Base-by-base conservation (phyloP, 768 basidiomycete genomes). In the Xerocomus potaroensis region DNA sequence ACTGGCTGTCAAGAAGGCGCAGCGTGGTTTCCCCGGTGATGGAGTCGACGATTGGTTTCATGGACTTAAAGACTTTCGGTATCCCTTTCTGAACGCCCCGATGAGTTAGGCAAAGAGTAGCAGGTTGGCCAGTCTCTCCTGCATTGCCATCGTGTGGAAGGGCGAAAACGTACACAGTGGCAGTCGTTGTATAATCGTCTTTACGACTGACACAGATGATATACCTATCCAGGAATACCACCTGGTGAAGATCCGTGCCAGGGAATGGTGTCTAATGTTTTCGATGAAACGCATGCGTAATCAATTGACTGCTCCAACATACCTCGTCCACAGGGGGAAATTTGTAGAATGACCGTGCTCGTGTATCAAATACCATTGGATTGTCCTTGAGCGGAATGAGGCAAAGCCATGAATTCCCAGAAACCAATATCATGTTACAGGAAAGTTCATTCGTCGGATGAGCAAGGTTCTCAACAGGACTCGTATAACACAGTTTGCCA, bases 301-400 rank as follows among this genome's bases (percentile, higher is more conserved):
- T 35, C 19, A 3, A 5, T 32, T 75, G 19, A n/a, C 8, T 31
- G 32, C 37, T 33, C n/a, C n/a, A n/a, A 27, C 27, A n/a, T 16
- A 29, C 48, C 22, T 18, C 1, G 2, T 1, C 3, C 3, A 6
- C 9, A 0, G 6, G 1, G 4, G 32, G 47, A 5, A 38, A 0
- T 4, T 8, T 3, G 19, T 49, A 37, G 3, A 49, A 49, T 10
- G 15, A 5, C 11, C 30, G 41, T 10, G 33, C 36, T 34, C 18
- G 44, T 3, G 22, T 40, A 18, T 55, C 51, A 16, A 49, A 18
- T 12, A 49, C 26, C 6, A 29, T 3, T 2, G 7, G 1, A 27
- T 0, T 0, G 4, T 3, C 8, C 3, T 0, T 1, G 1, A 8
- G 8, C 0, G 1, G 11, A 26, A 54, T 43, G 23, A 14, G 29